phyloP scores from a whole-genome alignment of 1,284 basidiomycete species.

The Sanguinoderma infundibulare region DNA sequence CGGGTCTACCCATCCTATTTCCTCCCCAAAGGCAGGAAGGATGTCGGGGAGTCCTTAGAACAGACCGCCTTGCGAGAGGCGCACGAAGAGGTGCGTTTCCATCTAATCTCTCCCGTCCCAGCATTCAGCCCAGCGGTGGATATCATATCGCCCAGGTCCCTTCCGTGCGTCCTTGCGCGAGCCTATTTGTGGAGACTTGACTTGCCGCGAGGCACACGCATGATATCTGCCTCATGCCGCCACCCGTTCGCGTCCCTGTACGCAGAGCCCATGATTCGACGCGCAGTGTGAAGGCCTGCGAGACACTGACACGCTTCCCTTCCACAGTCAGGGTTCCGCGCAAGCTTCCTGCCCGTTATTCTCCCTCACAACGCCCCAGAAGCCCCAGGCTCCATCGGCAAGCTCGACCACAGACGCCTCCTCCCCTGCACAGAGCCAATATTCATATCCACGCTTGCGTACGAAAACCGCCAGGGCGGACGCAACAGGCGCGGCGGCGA shows the following conservation, averaged over 20 bases:
- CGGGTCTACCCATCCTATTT: conserved; percentile 43
- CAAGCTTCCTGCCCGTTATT: conserved; percentile 51
- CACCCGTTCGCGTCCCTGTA: too few species aligned
- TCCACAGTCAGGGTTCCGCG: conserved; percentile 55
- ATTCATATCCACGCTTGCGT: conserved; percentile 43
- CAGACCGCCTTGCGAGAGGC: conserved; percentile 62
- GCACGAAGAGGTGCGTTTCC: conserved; percentile 59
- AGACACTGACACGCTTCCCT: not conserved
- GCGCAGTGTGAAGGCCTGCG: not conserved
- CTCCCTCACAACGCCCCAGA: conserved; percentile 44
- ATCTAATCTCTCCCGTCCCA: not conserved
- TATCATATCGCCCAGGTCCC: too few species aligned
- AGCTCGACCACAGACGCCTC: not conserved
- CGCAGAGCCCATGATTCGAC: not conserved
- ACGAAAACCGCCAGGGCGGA: conserved; percentile 20
- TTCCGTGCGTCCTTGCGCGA: too few species aligned
- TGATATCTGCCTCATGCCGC: too few species aligned
- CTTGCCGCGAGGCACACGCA: too few species aligned
- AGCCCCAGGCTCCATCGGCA: conserved; percentile 33
- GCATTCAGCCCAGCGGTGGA: not conserved
- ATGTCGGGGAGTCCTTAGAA: conserved; percentile 63
- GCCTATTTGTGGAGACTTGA: too few species aligned
- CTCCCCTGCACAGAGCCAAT: conserved; percentile 50
- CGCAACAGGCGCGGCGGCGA: conserved; percentile 41
- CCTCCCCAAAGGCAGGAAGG: conserved; percentile 66